Evolutionary conservation across 2,329 filamentous ascomycete genomes (phyloP).

Genomic region (Venturia asperata): DNA sequence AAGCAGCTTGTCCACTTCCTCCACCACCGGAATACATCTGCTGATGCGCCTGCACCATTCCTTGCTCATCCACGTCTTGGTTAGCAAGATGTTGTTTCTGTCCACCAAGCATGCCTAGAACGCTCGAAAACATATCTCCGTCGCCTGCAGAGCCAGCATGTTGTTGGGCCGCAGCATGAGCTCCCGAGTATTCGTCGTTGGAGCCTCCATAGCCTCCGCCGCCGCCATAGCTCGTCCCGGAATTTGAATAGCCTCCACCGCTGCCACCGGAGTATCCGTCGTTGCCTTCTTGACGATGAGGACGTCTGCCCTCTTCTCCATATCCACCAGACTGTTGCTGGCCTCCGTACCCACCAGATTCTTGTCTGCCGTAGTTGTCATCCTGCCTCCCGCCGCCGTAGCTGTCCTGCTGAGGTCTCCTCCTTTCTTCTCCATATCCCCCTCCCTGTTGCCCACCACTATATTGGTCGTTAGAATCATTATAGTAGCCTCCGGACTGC

Average conservation of each 20-base stretch:
- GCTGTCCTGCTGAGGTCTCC: slow-evolving; percentile 18
- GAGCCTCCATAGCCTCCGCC: slow-evolving; percentile 32
- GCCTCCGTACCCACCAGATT: slow-evolving; percentile 8
- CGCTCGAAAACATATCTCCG: slow-evolving; percentile 48
- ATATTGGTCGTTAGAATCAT: slow-evolving; percentile 1
- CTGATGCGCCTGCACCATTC: slow-evolving; percentile 69
- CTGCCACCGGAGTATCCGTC: slow-evolving; percentile 22
- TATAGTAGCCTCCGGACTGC: neutral
- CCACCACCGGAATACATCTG: slow-evolving; percentile 55
- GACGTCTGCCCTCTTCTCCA: slow-evolving; percentile 18
- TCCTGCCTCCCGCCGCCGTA: slow-evolving; percentile 23
- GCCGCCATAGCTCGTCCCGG: slow-evolving; percentile 38
- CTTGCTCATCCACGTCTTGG: slow-evolving; percentile 53
- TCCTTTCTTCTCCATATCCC: slow-evolving; percentile 15
- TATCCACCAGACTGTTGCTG: slow-evolving; percentile 16
- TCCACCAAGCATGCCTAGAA: slow-evolving; percentile 49
- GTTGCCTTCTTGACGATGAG: slow-evolving; percentile 22
- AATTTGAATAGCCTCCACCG: slow-evolving; percentile 21
- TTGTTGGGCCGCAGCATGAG: slow-evolving; percentile 48
- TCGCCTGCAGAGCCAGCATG: slow-evolving; percentile 47
- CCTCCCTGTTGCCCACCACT: neutral
- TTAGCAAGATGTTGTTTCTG: slow-evolving; percentile 45
- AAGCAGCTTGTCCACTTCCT: slow-evolving; percentile 30
- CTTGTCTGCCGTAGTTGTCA: slow-evolving; percentile 21
- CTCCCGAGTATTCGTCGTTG: slow-evolving; percentile 48